phyloP scores from a whole-genome alignment of 495 filamentous ascomycete species.

The Lasiosphaeria ovina region DNA sequence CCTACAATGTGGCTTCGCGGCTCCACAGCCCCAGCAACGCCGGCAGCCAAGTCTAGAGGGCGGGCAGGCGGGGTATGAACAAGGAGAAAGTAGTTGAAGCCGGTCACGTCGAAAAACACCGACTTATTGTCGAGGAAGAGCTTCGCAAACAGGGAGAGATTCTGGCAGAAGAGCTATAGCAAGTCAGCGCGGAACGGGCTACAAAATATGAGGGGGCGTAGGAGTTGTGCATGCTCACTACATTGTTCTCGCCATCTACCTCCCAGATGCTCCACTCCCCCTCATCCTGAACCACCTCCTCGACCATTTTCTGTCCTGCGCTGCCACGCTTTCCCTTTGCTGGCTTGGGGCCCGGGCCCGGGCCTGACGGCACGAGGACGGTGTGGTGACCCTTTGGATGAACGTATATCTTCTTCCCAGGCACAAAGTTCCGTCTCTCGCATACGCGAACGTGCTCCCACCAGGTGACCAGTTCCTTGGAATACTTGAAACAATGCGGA shows the following conservation, averaged over 20 bases:
- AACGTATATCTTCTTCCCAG: slow-evolving; percentile 46
- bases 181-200: slow-evolving; percentile 2
- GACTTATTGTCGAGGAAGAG: slow-evolving; percentile 97
- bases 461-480: slow-evolving; percentile 64
- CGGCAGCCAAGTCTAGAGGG: slow-evolving; percentile 26
- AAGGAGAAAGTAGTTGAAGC: slow-evolving; percentile 93
- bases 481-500: slow-evolving; percentile 91
- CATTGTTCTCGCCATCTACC: slow-evolving; percentile 82
- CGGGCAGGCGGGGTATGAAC: slow-evolving; percentile 56
- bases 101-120: slow-evolving; percentile 93
- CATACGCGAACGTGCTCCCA: slow-evolving; percentile 46
- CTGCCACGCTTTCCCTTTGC: slow-evolving; percentile 39
- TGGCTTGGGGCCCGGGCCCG: slow-evolving; percentile 35
- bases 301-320: slow-evolving; percentile 50
- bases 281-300: slow-evolving; percentile 55
- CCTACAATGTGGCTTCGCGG: slow-evolving; percentile 66
- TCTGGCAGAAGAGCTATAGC: slow-evolving; percentile 82
- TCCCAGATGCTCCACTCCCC: slow-evolving; percentile 72
- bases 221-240: slow-evolving; percentile 42
- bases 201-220: background rate
- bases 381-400: slow-evolving; percentile 45
- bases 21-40: slow-evolving; percentile 6
- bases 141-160: slow-evolving; percentile 95
- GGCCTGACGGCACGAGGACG: slow-evolving; percentile 25
- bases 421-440: slow-evolving; percentile 38